Evolutionary conservation across 2,329 filamentous ascomycete species (phyloP).

Genomic region (Arthrocladium fulminans): DNA sequence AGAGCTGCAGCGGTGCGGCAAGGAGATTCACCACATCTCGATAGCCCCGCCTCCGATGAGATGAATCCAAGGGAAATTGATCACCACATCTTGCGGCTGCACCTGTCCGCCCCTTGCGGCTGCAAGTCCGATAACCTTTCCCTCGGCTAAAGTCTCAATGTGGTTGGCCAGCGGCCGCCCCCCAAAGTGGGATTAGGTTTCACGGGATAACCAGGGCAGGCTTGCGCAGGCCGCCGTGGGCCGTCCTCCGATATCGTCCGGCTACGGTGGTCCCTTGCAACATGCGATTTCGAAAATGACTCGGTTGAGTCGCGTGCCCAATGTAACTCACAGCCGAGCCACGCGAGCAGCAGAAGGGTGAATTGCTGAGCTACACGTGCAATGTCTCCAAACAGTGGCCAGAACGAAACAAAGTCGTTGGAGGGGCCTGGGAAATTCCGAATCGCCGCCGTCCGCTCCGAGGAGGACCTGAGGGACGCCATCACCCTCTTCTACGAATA

Average conservation of each 20-base stretch:
- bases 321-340: neutral
- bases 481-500: constrained; percentile 37
- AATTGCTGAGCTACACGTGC: neutral
- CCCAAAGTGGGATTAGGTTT: neutral
- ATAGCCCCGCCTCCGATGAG: too few relatives aligned
- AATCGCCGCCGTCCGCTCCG: constrained; percentile 29
- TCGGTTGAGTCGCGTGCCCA: neutral
- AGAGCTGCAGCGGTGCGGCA: too few relatives aligned
- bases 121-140: too few relatives aligned
- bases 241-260: constrained; percentile 1
- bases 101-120: too few relatives aligned
- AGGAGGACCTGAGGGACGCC: constrained; percentile 36
- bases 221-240: neutral
- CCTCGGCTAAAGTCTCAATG: too few relatives aligned
- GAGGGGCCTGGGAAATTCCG: constrained; percentile 4
- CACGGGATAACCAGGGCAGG: too few relatives aligned
- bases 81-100: too few relatives aligned
- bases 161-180: neutral
- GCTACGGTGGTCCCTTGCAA: neutral
- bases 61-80: too few relatives aligned
- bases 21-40: too few relatives aligned
- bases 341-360: neutral
- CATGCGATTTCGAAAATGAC: neutral
- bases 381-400: neutral
- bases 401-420: neutral